phyloP scores from a whole-genome alignment of 1,139 yeast species.

The Pichia sp. region DNA sequence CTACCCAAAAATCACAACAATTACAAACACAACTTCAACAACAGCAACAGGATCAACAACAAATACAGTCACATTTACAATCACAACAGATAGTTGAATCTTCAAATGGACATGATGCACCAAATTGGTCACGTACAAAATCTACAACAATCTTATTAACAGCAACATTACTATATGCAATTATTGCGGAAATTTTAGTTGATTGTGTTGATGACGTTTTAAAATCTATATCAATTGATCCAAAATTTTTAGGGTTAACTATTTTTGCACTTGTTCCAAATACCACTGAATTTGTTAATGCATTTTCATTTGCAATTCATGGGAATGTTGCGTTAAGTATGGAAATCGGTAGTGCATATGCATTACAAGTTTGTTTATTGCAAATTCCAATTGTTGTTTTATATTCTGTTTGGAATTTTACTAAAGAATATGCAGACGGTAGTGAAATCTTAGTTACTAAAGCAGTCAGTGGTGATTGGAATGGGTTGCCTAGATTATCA shows the following conservation, averaged over 20 bases:
- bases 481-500: conserved; percentile 12
- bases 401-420: conserved; percentile 49
- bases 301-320: conserved; percentile 91
- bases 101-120: conserved; percentile 81
- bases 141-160: conserved; percentile 78
- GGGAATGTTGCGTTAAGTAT: conserved; percentile 93
- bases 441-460: conserved; percentile 5
- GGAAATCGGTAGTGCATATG: conserved; percentile 98
- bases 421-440: conserved; percentile 2
- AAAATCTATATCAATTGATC: conserved; percentile 67
- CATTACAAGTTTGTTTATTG: conserved; percentile 88
- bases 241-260: conserved; percentile 87
- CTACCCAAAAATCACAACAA: conserved; percentile 7
- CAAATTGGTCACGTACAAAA: conserved; percentile 89
- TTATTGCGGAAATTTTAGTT: conserved; percentile 91
- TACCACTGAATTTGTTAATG: conserved; percentile 93
- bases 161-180: conserved; percentile 82
- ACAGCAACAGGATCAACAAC: conserved; percentile 1
- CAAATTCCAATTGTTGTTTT: conserved; percentile 90
- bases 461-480: conserved; percentile 6
- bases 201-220: conserved; percentile 90
- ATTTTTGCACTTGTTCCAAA: conserved; percentile 95
- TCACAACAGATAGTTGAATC: conserved; percentile 10
- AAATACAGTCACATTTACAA: conserved; percentile 9
- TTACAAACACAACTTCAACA: background rate